phyloP scores from a whole-genome alignment of 108 stramenopile species.

The Schizochytrium sp. region DNA sequence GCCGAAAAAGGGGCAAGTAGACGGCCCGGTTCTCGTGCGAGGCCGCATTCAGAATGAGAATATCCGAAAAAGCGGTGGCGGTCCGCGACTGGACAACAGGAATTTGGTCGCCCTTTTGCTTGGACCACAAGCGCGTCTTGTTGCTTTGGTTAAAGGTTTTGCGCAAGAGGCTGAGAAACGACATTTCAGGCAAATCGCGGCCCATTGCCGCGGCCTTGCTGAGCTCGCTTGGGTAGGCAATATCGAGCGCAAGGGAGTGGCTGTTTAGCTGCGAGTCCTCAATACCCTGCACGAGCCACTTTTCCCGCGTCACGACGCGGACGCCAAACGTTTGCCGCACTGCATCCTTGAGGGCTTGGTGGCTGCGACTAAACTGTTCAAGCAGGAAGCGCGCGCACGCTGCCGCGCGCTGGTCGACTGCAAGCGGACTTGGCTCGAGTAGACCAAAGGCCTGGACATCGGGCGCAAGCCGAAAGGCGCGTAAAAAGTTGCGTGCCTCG shows the following conservation, averaged over 20 bases:
- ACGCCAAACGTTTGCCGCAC: background rate
- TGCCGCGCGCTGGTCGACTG: background rate
- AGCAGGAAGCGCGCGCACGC: background rate
- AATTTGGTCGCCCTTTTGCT: background rate
- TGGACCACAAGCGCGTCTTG: background rate
- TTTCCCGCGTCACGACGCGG: background rate
- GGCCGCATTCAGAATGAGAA: background rate
- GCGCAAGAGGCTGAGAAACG: background rate
- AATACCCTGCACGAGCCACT: background rate
- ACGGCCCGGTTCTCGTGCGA: background rate
- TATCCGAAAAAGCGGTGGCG: background rate
- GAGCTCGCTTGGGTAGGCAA: background rate
- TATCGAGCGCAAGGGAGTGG: background rate
- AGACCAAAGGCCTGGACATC: constrained; percentile 2
- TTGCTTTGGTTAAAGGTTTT: background rate
- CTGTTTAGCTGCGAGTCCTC: background rate
- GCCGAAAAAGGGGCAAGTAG: background rate
- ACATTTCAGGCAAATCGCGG: background rate
- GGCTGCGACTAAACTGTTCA: constrained; percentile 6
- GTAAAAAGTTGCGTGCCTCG: background rate
- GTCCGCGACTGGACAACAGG: background rate
- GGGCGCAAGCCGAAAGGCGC: background rate
- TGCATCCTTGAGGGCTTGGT: background rate
- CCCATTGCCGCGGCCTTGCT: background rate
- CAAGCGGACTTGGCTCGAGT: background rate